Conservation (phyloP, 1,284 basidiomycete genomes). For the Coniferiporia sulphurascens region DNA sequence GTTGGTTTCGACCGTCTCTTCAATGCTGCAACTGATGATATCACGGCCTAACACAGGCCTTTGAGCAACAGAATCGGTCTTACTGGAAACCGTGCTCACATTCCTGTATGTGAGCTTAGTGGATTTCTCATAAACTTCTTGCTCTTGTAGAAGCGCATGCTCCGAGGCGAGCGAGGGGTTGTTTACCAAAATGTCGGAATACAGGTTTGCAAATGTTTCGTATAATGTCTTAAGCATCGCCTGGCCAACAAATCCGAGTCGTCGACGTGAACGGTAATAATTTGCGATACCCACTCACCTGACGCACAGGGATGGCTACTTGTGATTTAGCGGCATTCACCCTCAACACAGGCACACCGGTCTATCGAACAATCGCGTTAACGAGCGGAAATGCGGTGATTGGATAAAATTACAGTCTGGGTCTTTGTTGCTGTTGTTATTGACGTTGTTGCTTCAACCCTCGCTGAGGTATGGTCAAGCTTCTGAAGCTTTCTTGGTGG, state of each 20-base stretch:
- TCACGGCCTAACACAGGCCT: slow-evolving; percentile 51
- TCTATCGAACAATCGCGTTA: slow-evolving; percentile 30
- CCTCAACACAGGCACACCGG: slow-evolving; percentile 61
- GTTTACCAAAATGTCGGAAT: slow-evolving; percentile 44
- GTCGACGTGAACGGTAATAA: slow-evolving; percentile 1
- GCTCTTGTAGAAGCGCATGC: slow-evolving; percentile 74
- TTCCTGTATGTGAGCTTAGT: slow-evolving; percentile 77
- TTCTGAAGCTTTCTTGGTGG: slow-evolving; percentile 62
- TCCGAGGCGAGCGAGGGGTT: slow-evolving; percentile 61
- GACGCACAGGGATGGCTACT: slow-evolving; percentile 64
- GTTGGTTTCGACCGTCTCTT: slow-evolving; percentile 69
- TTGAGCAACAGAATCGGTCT: background rate
- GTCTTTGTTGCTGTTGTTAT: background rate
- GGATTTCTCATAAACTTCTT: slow-evolving; percentile 66
- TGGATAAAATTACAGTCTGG: background rate
- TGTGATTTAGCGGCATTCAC: slow-evolving; percentile 59
- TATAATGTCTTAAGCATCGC: slow-evolving; percentile 68
- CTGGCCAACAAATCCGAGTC: slow-evolving; percentile 30
- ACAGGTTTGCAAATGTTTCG: slow-evolving; percentile 64
- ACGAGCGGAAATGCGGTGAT: background rate
- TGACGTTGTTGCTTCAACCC: slow-evolving; percentile 26
- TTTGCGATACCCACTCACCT: slow-evolving; percentile 39
- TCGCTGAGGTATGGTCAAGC: slow-evolving; percentile 34
- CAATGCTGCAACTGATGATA: slow-evolving; percentile 64
- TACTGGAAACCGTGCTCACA: slow-evolving; percentile 35